Evolutionary conservation across 164 flowering plant genomes (phyloP).

Genomic region (Malania oleifera): DNA sequence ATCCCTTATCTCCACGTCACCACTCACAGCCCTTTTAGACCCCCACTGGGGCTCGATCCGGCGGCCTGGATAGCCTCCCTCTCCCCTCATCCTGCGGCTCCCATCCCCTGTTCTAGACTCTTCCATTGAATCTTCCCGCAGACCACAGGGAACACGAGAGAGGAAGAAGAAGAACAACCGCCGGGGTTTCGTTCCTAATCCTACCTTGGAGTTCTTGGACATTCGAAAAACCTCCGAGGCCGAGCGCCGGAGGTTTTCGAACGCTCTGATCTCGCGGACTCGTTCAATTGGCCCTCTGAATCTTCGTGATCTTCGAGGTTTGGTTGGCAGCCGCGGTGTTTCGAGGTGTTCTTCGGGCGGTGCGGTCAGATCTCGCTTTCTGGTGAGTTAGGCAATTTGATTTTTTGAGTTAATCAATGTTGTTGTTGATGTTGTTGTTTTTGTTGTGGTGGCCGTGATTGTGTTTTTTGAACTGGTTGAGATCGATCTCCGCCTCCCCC

Average conservation of each 20-base stretch:
- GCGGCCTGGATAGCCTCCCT: constrained; percentile 14
- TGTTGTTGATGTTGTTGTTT: background rate
- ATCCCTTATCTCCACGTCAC: constrained; percentile 33
- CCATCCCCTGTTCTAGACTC: constrained; percentile 4
- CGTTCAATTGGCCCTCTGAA: no score
- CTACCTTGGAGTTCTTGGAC: no score
- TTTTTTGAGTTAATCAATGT: background rate
- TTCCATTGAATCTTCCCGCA: background rate
- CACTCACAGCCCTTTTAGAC: background rate
- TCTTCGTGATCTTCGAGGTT: no score
- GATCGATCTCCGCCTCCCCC: background rate
- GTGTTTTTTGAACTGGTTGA: background rate
- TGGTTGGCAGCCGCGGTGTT: background rate
- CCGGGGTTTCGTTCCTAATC: no score
- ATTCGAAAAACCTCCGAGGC: no score
- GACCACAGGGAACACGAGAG: background rate
- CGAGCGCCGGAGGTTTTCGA: background rate
- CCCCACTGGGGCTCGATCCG: constrained; percentile 3
- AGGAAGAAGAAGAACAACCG: no score
- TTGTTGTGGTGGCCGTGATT: background rate
- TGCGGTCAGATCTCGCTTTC: constrained; percentile 16
- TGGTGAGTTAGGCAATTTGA: constrained; percentile 9
- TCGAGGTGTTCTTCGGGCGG: background rate
- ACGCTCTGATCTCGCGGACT: no score
- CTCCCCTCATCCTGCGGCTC: constrained; percentile 22